phyloP scores from a whole-genome alignment of 768 basidiomycete genomes.

The Boletellus ananas region DNA sequence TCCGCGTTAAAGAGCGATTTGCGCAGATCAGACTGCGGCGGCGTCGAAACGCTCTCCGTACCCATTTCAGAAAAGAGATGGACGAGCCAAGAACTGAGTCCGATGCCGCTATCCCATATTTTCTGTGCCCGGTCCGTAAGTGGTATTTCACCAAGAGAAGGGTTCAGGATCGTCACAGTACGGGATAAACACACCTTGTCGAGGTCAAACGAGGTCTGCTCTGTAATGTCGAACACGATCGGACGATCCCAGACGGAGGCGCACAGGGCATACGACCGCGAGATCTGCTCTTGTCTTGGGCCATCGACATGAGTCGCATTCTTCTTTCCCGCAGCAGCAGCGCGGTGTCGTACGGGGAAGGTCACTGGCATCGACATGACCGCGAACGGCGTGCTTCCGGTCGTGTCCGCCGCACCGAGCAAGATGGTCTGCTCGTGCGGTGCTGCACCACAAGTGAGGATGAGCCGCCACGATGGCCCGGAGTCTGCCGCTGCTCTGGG shows the following conservation, averaged over 20 bases:
- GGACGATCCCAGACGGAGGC: background rate
- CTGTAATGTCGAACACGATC: conserved; percentile 49
- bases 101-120: conserved; percentile 95
- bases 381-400: conserved; percentile 48
- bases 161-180: too few relatives aligned
- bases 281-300: conserved; percentile 66
- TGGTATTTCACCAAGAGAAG: background rate
- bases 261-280: conserved; percentile 23
- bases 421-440: conserved; percentile 34
- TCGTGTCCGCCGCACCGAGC: conserved; percentile 38
- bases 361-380: conserved; percentile 68
- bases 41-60: background rate
- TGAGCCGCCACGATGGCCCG: conserved; percentile 57
- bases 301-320: conserved; percentile 14
- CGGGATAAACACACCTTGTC: conserved; percentile 66
- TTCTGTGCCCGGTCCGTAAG: conserved; percentile 51
- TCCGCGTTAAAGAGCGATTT: conserved; percentile 39
- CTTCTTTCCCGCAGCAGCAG: background rate
- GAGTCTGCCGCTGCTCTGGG: conserved; percentile 34
- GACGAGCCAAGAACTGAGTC: conserved; percentile 75
- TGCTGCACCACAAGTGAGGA: conserved; percentile 44
- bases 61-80: conserved; percentile 24
- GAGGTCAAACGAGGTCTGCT: conserved; percentile 86
- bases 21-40: conserved; percentile 21
- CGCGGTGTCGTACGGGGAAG: conserved; percentile 24